A percentile compares a stretch with the other conserved stretches of the same genome.
These are phyloP conservation scores for Populus trichocarpa DNA, from an alignment of 441 rosid species.

Conservation along the genomic window DNA sequence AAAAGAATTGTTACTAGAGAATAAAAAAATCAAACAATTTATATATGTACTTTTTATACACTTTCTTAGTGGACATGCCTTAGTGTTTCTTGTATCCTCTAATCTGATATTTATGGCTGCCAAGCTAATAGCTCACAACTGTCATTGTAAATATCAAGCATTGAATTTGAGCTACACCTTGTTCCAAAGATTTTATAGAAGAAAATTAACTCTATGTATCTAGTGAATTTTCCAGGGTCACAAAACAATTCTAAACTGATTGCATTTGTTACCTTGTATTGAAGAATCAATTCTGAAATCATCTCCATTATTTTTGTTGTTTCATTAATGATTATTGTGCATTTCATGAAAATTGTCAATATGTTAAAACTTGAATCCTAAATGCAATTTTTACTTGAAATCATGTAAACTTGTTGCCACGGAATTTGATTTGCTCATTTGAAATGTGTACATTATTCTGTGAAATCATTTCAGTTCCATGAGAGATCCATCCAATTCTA, in stretches of 20 bases:
- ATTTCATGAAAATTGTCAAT: not conserved
- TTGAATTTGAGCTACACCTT: not conserved
- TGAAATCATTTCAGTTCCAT: not conserved
- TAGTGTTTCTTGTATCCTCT: not conserved
- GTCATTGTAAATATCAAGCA: not conserved
- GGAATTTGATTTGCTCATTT: not conserved
- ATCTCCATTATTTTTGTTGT: not conserved
- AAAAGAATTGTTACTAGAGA: not conserved
- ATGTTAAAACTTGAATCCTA: not conserved
- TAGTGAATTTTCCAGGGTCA: not conserved
- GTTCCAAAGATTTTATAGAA: not conserved
- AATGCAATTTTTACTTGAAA: not conserved
- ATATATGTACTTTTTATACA: not conserved
- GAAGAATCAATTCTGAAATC: not conserved
- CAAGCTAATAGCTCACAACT: not conserved
- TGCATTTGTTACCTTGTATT: not conserved
- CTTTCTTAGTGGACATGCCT: not conserved
- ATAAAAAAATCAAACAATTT: not conserved
- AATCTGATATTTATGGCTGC: not conserved
- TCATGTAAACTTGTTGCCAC: not conserved
- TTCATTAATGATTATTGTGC: not conserved
- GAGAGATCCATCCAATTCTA: not conserved
- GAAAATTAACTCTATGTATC: too few relatives aligned
- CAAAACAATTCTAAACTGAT: not conserved
- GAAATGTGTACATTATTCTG: not conserved